Conservation (phyloP, 176 grass and related monocot genomes). For the Hyparrhenia diplandra region DNA sequence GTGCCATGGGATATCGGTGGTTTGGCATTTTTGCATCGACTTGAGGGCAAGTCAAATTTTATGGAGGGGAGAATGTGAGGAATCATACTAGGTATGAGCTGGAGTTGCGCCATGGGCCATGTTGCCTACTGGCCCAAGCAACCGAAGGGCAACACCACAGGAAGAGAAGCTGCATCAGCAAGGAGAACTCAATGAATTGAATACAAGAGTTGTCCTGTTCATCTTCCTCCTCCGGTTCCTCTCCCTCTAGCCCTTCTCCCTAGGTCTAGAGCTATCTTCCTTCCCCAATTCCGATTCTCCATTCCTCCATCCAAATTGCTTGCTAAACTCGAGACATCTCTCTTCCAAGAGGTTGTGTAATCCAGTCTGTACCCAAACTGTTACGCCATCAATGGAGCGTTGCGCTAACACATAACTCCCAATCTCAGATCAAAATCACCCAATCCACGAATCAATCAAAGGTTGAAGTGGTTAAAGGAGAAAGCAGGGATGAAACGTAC, state of each 20-base stretch:
- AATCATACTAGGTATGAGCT: neutral
- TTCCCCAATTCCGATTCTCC: neutral
- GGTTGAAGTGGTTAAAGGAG: neutral
- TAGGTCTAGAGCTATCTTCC: neutral
- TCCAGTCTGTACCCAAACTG: neutral
- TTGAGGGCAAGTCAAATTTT: neutral
- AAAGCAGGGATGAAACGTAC: slow-evolving; percentile 15
- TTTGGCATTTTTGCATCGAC: neutral
- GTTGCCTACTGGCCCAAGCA: neutral
- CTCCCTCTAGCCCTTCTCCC: neutral
- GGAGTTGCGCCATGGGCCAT: neutral
- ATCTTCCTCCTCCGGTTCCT: neutral
- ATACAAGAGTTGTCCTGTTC: neutral
- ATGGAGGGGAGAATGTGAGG: neutral
- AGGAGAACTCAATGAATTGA: neutral
- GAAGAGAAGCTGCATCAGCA: neutral
- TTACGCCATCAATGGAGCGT: neutral
- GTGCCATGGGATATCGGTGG: neutral
- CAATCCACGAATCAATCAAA: neutral
- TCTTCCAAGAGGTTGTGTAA: neutral
- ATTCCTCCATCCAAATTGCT: neutral
- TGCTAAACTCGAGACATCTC: neutral
- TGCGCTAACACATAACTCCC: neutral
- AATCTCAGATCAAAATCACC: neutral
- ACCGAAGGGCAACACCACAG: neutral